These are phyloP conservation scores for Eucalyptus coolabah DNA, from an alignment of 345 rosid species.

Conservation along the genomic window DNA sequence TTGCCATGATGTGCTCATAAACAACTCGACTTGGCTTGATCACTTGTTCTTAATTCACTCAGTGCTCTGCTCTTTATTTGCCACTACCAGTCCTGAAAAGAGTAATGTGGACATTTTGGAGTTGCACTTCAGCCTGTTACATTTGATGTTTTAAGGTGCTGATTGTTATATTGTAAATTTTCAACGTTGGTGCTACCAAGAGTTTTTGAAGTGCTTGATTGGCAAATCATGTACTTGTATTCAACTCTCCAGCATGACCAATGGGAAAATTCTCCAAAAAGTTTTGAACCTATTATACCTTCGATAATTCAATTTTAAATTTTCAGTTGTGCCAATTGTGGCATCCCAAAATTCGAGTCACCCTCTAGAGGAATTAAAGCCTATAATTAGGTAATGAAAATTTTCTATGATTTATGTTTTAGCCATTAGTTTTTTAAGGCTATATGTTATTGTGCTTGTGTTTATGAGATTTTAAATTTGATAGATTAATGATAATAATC, in stretches of 20 bases:
- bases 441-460: too few relatives aligned
- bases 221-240: background rate
- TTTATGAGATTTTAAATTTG: too few relatives aligned
- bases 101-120: background rate
- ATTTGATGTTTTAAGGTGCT: background rate
- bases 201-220: background rate
- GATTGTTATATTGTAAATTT: background rate
- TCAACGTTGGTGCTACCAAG: background rate
- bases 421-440: too few relatives aligned
- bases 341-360: too few relatives aligned
- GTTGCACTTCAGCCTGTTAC: background rate
- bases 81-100: background rate
- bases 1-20: background rate
- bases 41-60: background rate
- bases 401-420: too few relatives aligned
- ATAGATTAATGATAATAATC: too few relatives aligned
- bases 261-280: too few relatives aligned
- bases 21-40: background rate
- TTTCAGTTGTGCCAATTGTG: rapidly evolving
- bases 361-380: too few relatives aligned
- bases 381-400: too few relatives aligned
- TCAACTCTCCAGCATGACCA: background rate
- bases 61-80: background rate
- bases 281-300: too few relatives aligned
- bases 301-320: too few relatives aligned